Evolutionary conservation across 257 asterid species (phyloP).

Genomic region (Solanum appendiculatum): DNA sequence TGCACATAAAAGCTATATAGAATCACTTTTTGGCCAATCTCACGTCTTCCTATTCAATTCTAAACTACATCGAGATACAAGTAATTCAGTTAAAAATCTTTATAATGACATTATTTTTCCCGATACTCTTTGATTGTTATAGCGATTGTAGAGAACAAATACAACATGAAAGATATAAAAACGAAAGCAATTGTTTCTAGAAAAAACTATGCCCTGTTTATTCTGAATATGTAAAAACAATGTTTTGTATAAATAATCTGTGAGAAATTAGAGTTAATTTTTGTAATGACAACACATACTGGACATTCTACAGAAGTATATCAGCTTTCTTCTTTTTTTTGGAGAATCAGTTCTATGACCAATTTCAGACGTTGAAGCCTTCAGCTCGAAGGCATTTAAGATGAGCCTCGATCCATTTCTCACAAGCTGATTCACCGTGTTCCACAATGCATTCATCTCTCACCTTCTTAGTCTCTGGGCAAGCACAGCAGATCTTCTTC

Average conservation of each 20-base stretch:
- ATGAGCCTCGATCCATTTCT: slow-evolving; percentile 83
- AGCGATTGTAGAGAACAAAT: not conserved
- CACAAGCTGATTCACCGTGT: slow-evolving; percentile 77
- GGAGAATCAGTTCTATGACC: not conserved
- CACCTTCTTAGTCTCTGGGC: slow-evolving; percentile 82
- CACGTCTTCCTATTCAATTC: too few species aligned
- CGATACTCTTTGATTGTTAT: not conserved
- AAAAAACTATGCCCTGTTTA: not conserved
- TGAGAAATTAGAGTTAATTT: not conserved
- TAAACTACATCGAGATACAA: too few species aligned
- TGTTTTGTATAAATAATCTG: not conserved
- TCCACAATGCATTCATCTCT: slow-evolving; percentile 81
- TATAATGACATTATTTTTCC: too few species aligned
- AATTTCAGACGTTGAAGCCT: slow-evolving; percentile 67
- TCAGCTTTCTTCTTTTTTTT: not conserved
- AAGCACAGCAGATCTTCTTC: slow-evolving; percentile 95
- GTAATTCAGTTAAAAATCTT: not conserved
- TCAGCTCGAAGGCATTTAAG: slow-evolving; percentile 73
- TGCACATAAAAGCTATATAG: too few species aligned
- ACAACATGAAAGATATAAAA: not conserved
- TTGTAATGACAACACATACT: not conserved
- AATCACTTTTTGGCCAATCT: too few species aligned
- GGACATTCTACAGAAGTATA: not conserved
- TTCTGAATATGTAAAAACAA: not conserved
- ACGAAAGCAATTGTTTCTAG: not conserved